A percentile compares a stretch with the other conserved stretches of the same genome.
Conservation (phyloP, 805 yeast species). For the Spathaspora passalidarum region DNA sequence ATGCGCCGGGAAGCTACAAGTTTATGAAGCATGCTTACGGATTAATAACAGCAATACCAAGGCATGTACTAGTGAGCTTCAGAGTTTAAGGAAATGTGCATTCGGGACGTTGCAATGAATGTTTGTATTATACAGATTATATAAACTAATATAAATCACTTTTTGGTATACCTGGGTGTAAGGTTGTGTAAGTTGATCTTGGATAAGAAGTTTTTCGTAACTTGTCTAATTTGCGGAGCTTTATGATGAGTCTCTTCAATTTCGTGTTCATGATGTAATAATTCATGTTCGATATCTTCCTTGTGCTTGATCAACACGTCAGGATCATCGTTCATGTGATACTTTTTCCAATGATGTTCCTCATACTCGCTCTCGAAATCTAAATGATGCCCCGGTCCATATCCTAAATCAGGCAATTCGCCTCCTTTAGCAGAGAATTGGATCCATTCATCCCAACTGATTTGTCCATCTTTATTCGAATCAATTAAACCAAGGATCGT, state of each 20-base stretch:
- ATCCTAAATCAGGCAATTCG: slow-evolving; percentile 85
- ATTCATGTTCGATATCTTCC: slow-evolving; percentile 87
- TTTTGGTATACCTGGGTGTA: slow-evolving; percentile 20
- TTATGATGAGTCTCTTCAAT: slow-evolving; percentile 54
- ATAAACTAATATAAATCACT: background rate
- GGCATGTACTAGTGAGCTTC: slow-evolving; percentile 53
- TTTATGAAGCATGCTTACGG: slow-evolving; percentile 64
- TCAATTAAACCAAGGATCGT: slow-evolving; percentile 62
- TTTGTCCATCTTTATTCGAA: slow-evolving; percentile 58
- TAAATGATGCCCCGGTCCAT: slow-evolving; percentile 92
- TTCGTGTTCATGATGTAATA: slow-evolving; percentile 82
- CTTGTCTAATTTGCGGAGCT: slow-evolving; percentile 24
- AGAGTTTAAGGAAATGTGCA: slow-evolving; percentile 65
- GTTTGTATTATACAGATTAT: background rate
- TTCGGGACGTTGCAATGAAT: slow-evolving; percentile 22
- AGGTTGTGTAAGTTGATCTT: slow-evolving; percentile 29
- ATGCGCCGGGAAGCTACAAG: slow-evolving; percentile 56
- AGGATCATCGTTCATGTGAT: slow-evolving; percentile 75
- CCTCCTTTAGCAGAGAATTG: slow-evolving; percentile 60
- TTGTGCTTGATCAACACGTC: slow-evolving; percentile 76
- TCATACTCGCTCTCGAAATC: slow-evolving; percentile 94
- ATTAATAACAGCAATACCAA: slow-evolving; percentile 41
- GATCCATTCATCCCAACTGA: slow-evolving; percentile 69
- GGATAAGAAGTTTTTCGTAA: slow-evolving; percentile 28
- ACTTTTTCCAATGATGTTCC: slow-evolving; percentile 89